Evolutionary conservation across 805 yeast species (phyloP).

Genomic region (Myxozyma geophila): DNA sequence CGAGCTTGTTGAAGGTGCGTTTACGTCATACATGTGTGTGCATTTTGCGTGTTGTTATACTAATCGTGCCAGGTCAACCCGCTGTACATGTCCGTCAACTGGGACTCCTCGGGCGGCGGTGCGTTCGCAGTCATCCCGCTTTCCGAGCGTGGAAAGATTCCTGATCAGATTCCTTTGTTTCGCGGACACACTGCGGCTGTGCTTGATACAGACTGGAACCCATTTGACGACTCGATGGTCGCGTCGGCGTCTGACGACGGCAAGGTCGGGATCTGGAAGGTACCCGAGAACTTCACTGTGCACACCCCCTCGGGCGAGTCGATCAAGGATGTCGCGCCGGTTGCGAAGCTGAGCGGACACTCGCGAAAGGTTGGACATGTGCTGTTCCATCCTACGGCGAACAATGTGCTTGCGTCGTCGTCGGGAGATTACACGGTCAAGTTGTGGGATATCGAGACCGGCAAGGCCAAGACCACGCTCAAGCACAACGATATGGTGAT

Average conservation of each 20-base stretch:
- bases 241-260: slow-evolving; percentile 85
- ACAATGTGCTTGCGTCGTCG: slow-evolving; percentile 83
- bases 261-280: slow-evolving; percentile 82
- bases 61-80: slow-evolving; percentile 62
- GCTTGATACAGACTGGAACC: slow-evolving; percentile 93
- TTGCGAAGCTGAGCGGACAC: slow-evolving; percentile 78
- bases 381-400: slow-evolving; percentile 84
- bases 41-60: background rate
- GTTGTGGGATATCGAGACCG: slow-evolving; percentile 84
- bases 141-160: slow-evolving; percentile 84
- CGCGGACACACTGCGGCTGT: slow-evolving; percentile 96
- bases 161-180: slow-evolving; percentile 89
- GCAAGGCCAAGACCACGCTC: slow-evolving; percentile 70
- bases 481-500: slow-evolving; percentile 90
- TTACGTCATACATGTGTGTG: background rate
- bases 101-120: slow-evolving; percentile 97
- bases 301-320: slow-evolving; percentile 58
- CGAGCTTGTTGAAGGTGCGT: slow-evolving; percentile 71
- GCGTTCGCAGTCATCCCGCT: slow-evolving; percentile 94
- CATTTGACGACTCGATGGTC: slow-evolving; percentile 75
- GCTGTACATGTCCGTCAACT: slow-evolving; percentile 79
- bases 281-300: slow-evolving; percentile 81
- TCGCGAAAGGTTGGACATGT: slow-evolving; percentile 87
- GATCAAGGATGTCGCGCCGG: slow-evolving; percentile 71
- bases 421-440: slow-evolving; percentile 90